Evolutionary conservation across 805 yeast species (phyloP), one percentile per base, ranked within the genome.

Genomic region (Ogataea dorogensis): DNA sequence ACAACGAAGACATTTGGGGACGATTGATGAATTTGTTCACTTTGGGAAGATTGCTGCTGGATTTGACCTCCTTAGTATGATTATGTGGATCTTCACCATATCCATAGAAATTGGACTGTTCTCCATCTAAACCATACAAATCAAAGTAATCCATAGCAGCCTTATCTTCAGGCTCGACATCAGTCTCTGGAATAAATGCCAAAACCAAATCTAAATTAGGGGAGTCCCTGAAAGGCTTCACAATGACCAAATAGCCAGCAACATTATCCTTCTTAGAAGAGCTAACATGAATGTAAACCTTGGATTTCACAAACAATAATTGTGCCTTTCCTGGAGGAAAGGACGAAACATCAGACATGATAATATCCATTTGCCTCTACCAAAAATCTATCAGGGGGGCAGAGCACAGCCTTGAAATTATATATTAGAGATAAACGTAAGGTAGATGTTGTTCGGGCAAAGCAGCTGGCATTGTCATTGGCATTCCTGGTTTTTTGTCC

Each of bases 271-370:
- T 68, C 18, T 86, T 73, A 14, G 79, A 71, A 9, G 74, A 67
- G 0, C 93, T 75, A 3, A 95, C 94, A 59, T 93, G 98, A 3
- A 89, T 72, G 57, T 78, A 88, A 5, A 84, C 93, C 54, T 83
- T 80, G 2, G 87, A 73, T 53, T 81, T 83, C 19, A 63, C 71
- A 48, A 66, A 76, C 11, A 75, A 53, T 31, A 76, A 50, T 46
- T 73, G 75, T 4, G 68, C 75, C 44, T 71, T 72, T 8, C 62
- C 64, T 1, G 62, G 51, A 3, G 63, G 64, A 25, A 28, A 48
- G 11, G 39, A 24, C 17, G 31, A 27, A 10, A 28, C 18, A 16
- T 13, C n/a, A 17, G 33, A 28, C 33, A 28, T 36, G n/a, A 8
- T 15, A 24, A 5, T 24, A 26, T 30, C 17, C 17, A 25, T 30